A percentile compares a stretch with the other conserved stretches of the same genome.
Evolutionary conservation across 2,329 filamentous ascomycete species (phyloP).

Genomic region (Aspergillus sp.): DNA sequence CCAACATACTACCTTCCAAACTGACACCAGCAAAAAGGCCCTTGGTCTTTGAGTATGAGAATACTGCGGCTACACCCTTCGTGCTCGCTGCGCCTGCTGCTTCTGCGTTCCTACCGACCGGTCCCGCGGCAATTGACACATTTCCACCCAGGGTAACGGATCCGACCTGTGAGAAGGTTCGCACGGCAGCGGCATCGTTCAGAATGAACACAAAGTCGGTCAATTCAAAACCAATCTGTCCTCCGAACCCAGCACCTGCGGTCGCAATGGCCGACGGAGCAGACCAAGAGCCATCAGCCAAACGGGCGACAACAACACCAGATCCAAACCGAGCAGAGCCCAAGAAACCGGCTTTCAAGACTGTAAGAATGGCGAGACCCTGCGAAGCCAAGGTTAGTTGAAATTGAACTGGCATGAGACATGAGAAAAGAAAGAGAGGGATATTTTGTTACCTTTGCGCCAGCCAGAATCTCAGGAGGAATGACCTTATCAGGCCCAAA

Average conservation of each 20-base stretch:
- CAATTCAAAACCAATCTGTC: conserved; percentile 48
- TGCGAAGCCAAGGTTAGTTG: conserved; percentile 16
- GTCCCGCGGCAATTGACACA: conserved; percentile 90
- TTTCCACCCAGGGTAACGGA: conserved; percentile 92
- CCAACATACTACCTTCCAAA: conserved; percentile 85
- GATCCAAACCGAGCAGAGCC: conserved; percentile 48
- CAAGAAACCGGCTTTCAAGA: conserved; percentile 47
- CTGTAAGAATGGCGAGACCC: conserved; percentile 47
- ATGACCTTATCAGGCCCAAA: conserved; percentile 98
- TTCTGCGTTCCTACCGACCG: conserved; percentile 90
- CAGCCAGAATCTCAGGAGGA: conserved; percentile 79
- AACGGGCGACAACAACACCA: conserved; percentile 45
- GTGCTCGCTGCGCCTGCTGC: conserved; percentile 90
- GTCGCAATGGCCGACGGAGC: conserved; percentile 47
- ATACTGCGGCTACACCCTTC: conserved; percentile 83
- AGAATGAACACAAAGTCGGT: conserved; percentile 90
- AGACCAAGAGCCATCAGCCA: conserved; percentile 46
- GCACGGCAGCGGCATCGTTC: conserved; percentile 84
- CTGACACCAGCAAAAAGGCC: conserved; percentile 94
- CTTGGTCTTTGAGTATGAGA: conserved; percentile 97
- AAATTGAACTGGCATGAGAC: too few species aligned
- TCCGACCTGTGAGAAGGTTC: conserved; percentile 88
- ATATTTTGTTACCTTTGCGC: conserved; percentile 67
- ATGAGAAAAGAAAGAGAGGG: not conserved
- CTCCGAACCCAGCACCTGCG: conserved; percentile 46